Percentiles rank a stretch among this genome's conserved stretches.
Conservation (phyloP, 306 rosid genomes). For the Gynostemma pentaphyllum region DNA sequence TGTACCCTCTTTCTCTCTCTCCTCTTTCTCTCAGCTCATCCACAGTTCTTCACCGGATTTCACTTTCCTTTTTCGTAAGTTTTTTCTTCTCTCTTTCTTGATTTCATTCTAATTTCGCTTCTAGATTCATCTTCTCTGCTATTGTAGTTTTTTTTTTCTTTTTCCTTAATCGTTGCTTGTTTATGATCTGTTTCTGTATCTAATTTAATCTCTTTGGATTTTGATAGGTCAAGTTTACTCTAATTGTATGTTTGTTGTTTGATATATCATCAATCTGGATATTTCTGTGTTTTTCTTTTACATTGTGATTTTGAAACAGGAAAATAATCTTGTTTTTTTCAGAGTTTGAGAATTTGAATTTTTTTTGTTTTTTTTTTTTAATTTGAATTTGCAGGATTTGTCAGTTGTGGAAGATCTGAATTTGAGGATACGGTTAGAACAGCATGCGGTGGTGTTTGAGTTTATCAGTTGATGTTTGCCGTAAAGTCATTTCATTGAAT, state of each 20-base stretch:
- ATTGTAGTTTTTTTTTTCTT: not conserved
- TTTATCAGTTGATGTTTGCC: slow-evolving; percentile 66
- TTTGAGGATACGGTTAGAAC: slow-evolving; percentile 42
- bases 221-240: not conserved
- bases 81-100: not conserved
- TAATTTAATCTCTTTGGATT: not conserved
- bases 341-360: not conserved
- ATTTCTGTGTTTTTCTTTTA: not conserved
- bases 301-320: not conserved
- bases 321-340: not conserved
- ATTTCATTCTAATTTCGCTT: not conserved
- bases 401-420: slow-evolving; percentile 14
- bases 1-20: slow-evolving; percentile 8
- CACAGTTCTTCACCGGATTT: slow-evolving; percentile 11
- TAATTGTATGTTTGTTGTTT: too few relatives aligned
- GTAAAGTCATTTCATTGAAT: slow-evolving; percentile 75
- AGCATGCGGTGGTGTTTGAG: slow-evolving; percentile 95
- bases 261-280: too few relatives aligned
- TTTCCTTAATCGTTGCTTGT: not conserved
- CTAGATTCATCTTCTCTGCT: not conserved
- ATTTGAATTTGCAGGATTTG: slow-evolving; percentile 3
- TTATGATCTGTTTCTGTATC: not conserved
- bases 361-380: not conserved
- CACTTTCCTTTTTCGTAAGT: not conserved
- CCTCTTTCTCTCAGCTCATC: not conserved